phyloP scores from a whole-genome alignment of 169 alveolate species.

The Plasmodium blacklocki region DNA sequence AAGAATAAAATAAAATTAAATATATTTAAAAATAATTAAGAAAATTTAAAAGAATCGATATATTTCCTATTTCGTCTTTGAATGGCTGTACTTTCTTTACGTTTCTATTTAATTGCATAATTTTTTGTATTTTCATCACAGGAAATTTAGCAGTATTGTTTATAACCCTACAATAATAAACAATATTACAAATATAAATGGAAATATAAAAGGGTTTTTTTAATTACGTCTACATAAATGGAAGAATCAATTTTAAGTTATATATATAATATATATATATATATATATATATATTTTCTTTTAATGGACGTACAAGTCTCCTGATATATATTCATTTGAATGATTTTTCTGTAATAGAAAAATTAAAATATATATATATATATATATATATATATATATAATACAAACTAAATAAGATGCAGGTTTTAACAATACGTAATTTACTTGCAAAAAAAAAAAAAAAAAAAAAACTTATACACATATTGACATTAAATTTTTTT shows the following conservation, averaged over 20 bases:
- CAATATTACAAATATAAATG: slow-evolving; percentile 1
- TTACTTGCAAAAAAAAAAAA: no score
- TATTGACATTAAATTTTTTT: background rate
- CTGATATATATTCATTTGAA: slow-evolving; percentile 7
- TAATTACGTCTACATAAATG: no score
- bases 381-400: background rate
- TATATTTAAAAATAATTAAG: background rate
- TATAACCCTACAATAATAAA: slow-evolving; percentile 10
- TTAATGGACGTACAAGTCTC: slow-evolving; percentile 20
- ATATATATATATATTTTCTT: background rate
- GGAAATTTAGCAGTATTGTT: slow-evolving; percentile 40
- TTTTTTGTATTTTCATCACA: slow-evolving; percentile 42
- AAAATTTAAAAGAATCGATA: background rate
- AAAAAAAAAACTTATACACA: no score
- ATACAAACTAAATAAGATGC: no score
- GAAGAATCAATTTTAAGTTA: background rate
- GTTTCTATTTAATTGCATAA: slow-evolving; percentile 59
- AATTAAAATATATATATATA: background rate
- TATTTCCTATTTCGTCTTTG: background rate
- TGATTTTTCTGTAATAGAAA: slow-evolving; percentile 25
- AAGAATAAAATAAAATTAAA: background rate
- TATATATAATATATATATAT: background rate
- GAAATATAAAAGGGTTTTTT: background rate
- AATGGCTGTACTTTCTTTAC: slow-evolving; percentile 29
- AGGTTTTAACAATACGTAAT: no score